Conservation (phyloP, 306 rosid genomes). For the Chamaecrista fasciculata region DNA sequence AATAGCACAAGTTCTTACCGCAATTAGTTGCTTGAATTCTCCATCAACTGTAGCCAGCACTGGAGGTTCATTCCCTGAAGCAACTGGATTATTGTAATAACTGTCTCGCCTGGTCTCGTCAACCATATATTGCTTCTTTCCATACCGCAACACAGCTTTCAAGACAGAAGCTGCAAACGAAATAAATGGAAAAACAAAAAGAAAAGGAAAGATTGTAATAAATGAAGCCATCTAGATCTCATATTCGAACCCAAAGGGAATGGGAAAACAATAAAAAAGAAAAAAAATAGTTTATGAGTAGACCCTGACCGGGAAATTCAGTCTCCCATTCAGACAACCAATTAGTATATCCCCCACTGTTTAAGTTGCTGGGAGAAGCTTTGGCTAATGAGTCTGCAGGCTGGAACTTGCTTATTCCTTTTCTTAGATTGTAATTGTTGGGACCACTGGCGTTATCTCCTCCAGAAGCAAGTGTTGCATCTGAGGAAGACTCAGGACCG, state of each 20-base stretch:
- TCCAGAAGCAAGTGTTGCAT: conserved; percentile 66
- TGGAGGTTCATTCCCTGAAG: conserved; percentile 45
- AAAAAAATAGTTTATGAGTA: conserved; percentile 7
- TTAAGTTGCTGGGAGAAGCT: conserved; percentile 37
- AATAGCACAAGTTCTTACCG: conserved; percentile 40
- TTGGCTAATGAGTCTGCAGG: conserved; percentile 48
- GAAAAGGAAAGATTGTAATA: neutral
- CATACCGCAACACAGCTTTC: conserved; percentile 68
- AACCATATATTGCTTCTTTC: conserved; percentile 67
- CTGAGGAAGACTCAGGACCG: conserved; percentile 56
- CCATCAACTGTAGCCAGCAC: conserved; percentile 47
- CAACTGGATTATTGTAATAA: conserved; percentile 47
- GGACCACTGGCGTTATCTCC: conserved; percentile 57
- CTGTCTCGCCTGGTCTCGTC: conserved; percentile 92
- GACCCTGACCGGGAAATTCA: conserved; percentile 74
- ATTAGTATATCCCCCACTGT: conserved; percentile 53
- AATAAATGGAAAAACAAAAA: neutral
- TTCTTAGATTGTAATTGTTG: conserved; percentile 72
- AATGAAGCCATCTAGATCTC: conserved; percentile 2
- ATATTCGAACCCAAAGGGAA: neutral
- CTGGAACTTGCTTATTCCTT: conserved; percentile 45
- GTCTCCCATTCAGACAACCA: conserved; percentile 79
- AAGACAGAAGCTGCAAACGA: conserved; percentile 74
- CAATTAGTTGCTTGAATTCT: conserved; percentile 68
- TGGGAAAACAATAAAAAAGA: neutral